Percentiles rank a stretch among this genome's conserved stretches.
These are phyloP conservation scores for Axilococcus clingmanii DNA, from an alignment of 139 green algal species.

Conservation along the genomic window DNA sequence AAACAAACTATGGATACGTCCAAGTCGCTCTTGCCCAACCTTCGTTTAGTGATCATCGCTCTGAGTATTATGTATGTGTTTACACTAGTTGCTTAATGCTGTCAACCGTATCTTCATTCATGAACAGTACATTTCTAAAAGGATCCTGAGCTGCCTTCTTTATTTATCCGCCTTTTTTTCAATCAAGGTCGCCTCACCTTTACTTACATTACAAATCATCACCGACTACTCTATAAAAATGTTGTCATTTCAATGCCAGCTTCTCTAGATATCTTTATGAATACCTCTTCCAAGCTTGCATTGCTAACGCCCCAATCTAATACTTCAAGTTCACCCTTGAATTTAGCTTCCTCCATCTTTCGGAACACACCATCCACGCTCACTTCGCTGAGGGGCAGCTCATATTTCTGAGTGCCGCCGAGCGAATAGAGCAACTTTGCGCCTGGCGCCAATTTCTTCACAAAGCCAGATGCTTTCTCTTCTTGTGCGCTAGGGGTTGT, in stretches of 20 bases:
- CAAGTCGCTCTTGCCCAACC: too few species aligned
- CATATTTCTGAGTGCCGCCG: constrained; percentile 55
- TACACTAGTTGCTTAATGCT: too few species aligned
- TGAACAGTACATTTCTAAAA: too few species aligned
- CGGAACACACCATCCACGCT: constrained; percentile 50
- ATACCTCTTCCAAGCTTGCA: constrained; percentile 86
- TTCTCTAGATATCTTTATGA: constrained; percentile 44
- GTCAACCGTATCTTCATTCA: too few species aligned
- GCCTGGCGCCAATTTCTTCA: constrained; percentile 29
- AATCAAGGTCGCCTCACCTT: constrained; percentile 80
- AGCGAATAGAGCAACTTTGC: constrained; percentile 58
- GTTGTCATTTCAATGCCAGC: constrained; percentile 11
- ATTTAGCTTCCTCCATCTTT: constrained; percentile 40
- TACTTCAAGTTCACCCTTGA: constrained; percentile 27
- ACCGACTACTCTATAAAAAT: not conserved
- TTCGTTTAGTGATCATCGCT: too few species aligned
- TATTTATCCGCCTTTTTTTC: constrained; percentile 71
- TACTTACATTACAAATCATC: constrained; percentile 55
- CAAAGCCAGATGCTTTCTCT: constrained; percentile 21
- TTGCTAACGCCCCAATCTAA: constrained; percentile 83
- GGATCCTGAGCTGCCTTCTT: constrained; percentile 78
- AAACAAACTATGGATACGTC: constrained; percentile 34
- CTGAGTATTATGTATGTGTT: too few species aligned
- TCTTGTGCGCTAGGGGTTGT: constrained; percentile 51
- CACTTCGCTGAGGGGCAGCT: constrained; percentile 27